Evolutionary conservation across 179 eudicot species (phyloP).

Genomic region (Patellifolia procumbens): DNA sequence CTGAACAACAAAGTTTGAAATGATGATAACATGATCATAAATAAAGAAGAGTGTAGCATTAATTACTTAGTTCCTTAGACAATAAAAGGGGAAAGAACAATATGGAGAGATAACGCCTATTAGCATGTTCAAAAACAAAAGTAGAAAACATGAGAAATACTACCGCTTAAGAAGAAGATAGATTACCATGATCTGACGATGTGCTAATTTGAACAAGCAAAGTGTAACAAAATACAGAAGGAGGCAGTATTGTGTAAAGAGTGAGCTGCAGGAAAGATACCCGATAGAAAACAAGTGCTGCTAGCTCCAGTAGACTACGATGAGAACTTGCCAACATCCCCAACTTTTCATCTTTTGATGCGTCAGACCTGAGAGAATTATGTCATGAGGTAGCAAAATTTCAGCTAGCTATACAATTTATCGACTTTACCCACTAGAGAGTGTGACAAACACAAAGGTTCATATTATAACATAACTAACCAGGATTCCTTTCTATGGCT

Average conservation of each 20-base stretch:
- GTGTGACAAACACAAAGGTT: not conserved
- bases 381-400: not conserved
- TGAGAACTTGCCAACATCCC: conserved; percentile 69
- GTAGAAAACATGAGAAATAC: not conserved
- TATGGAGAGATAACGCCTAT: not conserved
- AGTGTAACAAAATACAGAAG: not conserved
- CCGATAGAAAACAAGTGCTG: conserved; percentile 84
- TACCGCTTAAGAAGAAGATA: not conserved
- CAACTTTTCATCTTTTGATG: conserved; percentile 64
- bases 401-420: conserved; percentile 1
- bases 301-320: conserved; percentile 70
- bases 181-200: not conserved
- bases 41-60: not conserved
- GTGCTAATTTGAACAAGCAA: not conserved
- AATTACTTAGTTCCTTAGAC: not conserved
- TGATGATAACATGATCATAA: not conserved
- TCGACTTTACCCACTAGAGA: not conserved
- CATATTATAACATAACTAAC: not conserved
- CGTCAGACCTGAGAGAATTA: conserved; percentile 56
- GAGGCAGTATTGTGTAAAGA: not conserved
- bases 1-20: too few relatives aligned
- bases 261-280: conserved; percentile 40
- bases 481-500: not conserved
- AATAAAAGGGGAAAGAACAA: not conserved
- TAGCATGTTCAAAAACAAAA: not conserved